A percentile compares a stretch with the other conserved stretches of the same genome.
Evolutionary conservation across 805 yeast species (phyloP).

Genomic region (Lipomyces orientalis): DNA sequence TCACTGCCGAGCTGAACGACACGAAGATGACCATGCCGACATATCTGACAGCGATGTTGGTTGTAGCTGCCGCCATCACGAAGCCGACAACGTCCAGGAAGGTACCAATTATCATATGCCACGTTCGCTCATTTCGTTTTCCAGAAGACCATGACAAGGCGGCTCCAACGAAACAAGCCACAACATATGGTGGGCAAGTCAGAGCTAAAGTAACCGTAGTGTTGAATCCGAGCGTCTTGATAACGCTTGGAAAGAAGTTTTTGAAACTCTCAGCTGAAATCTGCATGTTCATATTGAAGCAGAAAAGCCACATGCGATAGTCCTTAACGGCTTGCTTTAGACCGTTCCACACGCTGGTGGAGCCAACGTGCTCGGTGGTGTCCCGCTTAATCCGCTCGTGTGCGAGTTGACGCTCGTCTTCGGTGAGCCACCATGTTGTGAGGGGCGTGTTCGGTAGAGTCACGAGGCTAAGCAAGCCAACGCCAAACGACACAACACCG

Average conservation of each 20-base stretch:
- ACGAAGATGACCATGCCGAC: constrained; percentile 29
- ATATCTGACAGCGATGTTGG: constrained; percentile 16
- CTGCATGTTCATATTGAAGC: constrained; percentile 27
- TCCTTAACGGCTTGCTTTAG: constrained; percentile 22
- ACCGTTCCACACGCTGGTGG: constrained; percentile 14
- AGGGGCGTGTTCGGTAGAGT: constrained; percentile 57
- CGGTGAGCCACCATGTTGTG: constrained; percentile 32
- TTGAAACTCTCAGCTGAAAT: constrained; percentile 46
- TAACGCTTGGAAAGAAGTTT: constrained; percentile 64
- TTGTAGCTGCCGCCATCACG: too few species aligned
- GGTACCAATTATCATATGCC: constrained; percentile 19
- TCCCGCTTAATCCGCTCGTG: constrained; percentile 32
- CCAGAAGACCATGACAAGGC: constrained; percentile 37
- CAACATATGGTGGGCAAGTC: constrained; percentile 63
- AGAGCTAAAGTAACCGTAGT: constrained; percentile 57
- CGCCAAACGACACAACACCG: constrained; percentile 48
- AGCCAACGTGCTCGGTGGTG: constrained; percentile 43
- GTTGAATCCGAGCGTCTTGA: constrained; percentile 57
- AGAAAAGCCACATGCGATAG: constrained; percentile 30
- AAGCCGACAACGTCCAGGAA: too few species aligned
- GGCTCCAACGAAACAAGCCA: constrained; percentile 54
- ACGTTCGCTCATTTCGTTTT: constrained; percentile 31
- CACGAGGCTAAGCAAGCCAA: constrained; percentile 47
- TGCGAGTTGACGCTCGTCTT: constrained; percentile 32
- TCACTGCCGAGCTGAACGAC: constrained; percentile 30